Conservation (phyloP, 2,329 filamentous ascomycete genomes). For the Aspergillus ochraceoroseus region DNA sequence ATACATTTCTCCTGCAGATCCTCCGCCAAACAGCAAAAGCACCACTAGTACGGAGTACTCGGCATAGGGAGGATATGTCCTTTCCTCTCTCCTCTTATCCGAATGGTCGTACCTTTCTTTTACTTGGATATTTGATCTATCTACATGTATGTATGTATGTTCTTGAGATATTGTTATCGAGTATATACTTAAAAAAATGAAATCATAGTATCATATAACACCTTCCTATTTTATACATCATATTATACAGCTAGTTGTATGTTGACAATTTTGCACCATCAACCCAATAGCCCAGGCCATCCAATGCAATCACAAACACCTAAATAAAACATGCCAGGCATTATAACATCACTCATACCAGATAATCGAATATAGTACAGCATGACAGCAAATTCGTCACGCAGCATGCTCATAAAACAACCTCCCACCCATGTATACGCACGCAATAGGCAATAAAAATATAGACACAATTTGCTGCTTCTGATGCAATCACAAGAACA, state of each 20-base stretch:
- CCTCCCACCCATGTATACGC: conserved; percentile 4
- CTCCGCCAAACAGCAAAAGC: too few relatives aligned
- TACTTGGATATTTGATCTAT: too few relatives aligned
- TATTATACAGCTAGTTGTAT: conserved; percentile 11
- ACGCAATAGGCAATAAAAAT: conserved; percentile 2
- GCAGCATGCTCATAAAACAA: conserved; percentile 9
- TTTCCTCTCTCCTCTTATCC: too few relatives aligned
- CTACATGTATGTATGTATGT: too few relatives aligned
- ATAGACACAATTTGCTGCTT: conserved; percentile 15
- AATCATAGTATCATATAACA: too few relatives aligned
- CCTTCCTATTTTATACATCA: too few relatives aligned
- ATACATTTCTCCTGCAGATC: too few relatives aligned
- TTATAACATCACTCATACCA: conserved; percentile 20
- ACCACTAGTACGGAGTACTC: too few relatives aligned
- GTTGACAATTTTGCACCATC: conserved; percentile 2
- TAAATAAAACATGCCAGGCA: conserved; percentile 11
- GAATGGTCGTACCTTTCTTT: too few relatives aligned
- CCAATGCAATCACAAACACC: conserved; percentile 15
- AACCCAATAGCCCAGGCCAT: conserved; percentile 13
- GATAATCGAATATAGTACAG: conserved; percentile 20
- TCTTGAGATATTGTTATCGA: too few relatives aligned
- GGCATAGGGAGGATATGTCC: too few relatives aligned
- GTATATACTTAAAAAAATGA: too few relatives aligned
- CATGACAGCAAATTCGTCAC: conserved; percentile 17
- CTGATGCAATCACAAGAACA: conserved; percentile 13